Conservation (phyloP, 2,329 filamentous ascomycete genomes). For the Monosporascus sp. region DNA sequence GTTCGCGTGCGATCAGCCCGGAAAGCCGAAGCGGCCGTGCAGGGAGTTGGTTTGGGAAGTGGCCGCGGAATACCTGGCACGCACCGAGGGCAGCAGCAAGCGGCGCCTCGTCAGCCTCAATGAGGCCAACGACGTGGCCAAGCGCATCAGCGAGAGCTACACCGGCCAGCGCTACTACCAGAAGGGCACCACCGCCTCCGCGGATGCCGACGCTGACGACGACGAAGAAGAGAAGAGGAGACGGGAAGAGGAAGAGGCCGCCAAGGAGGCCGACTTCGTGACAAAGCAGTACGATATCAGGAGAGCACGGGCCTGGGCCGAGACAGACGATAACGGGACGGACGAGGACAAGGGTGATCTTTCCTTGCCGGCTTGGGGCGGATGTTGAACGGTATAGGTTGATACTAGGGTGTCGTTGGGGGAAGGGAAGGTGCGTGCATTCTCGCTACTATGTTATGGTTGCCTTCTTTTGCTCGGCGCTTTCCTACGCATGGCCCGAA, state of each 20-base stretch:
- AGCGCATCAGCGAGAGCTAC: constrained; percentile 48
- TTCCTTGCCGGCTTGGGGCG: no score
- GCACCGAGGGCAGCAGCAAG: constrained; percentile 24
- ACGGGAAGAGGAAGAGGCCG: constrained; percentile 4
- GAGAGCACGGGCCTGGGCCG: constrained; percentile 1
- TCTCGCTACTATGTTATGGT: no score
- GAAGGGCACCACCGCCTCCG: constrained; percentile 1
- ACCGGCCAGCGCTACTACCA: constrained; percentile 21
- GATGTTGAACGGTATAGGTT: no score
- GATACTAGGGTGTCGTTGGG: no score
- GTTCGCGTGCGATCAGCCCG: constrained; percentile 2
- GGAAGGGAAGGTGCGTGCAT: no score
- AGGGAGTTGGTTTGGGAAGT: constrained; percentile 20
- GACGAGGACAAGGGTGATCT: neutral
- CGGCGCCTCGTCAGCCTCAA: constrained; percentile 49
- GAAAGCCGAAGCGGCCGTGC: constrained; percentile 2
- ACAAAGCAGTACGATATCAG: constrained; percentile 3
- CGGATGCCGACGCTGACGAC: constrained; percentile 5
- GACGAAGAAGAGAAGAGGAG: constrained; percentile 4
- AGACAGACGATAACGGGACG: neutral
- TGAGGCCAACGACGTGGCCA: constrained; percentile 56
- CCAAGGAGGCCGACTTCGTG: constrained; percentile 12
- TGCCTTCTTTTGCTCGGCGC: no score
- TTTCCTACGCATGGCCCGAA: no score
- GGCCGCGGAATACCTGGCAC: constrained; percentile 17